Conservation (phyloP, 2,329 filamentous ascomycete species). For the Ascochyta fabae region DNA sequence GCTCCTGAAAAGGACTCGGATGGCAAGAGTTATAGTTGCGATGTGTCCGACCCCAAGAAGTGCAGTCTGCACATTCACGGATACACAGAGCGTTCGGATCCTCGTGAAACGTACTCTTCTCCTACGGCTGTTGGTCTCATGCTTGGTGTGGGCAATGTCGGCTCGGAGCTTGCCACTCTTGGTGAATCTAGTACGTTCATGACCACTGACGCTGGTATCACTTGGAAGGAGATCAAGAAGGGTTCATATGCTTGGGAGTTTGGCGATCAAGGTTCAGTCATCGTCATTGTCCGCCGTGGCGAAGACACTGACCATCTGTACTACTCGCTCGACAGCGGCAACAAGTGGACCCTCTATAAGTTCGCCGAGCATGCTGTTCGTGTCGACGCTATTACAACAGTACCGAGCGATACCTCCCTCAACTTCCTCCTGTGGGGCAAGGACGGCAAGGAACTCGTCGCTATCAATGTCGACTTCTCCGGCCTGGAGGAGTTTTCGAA, state of each 20-base stretch:
- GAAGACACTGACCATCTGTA: slow-evolving; percentile 71
- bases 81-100: slow-evolving; percentile 88
- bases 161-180: slow-evolving; percentile 68
- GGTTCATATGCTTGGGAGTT: slow-evolving; percentile 93
- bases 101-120: slow-evolving; percentile 85
- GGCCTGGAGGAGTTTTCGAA: slow-evolving; percentile 70
- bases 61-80: slow-evolving; percentile 94
- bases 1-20: slow-evolving; percentile 76
- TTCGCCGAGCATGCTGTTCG: slow-evolving; percentile 74
- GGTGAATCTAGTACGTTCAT: slow-evolving; percentile 88
- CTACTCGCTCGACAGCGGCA: slow-evolving; percentile 83
- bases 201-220: slow-evolving; percentile 87
- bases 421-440: slow-evolving; percentile 91
- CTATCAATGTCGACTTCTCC: slow-evolving; percentile 88
- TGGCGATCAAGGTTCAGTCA: slow-evolving; percentile 91
- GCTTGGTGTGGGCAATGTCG: slow-evolving; percentile 92
- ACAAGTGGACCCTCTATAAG: slow-evolving; percentile 75
- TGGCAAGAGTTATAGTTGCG: slow-evolving; percentile 74
- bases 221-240: slow-evolving; percentile 84
- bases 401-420: slow-evolving; percentile 85
- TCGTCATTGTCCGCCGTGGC: slow-evolving; percentile 81
- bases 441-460: slow-evolving; percentile 64
- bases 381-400: slow-evolving; percentile 82
- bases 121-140: slow-evolving; percentile 87
- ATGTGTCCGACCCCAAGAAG: slow-evolving; percentile 62